Base-by-base conservation (phyloP, 768 basidiomycete species). In the Ramaria rubella region DNA sequence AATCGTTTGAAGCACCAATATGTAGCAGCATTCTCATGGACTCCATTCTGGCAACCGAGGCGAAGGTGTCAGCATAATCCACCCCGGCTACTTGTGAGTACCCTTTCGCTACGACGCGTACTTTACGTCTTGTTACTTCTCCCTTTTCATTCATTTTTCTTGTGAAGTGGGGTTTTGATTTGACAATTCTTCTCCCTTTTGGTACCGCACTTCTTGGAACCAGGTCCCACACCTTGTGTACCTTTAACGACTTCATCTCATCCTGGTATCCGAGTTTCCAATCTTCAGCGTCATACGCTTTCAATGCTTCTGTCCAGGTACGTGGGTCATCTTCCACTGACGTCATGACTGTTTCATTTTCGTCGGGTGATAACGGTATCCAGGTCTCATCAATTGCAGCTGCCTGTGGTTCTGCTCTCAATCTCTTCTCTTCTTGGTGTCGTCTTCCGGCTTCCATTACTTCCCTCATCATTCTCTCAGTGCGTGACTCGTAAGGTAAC, bases 51-150 rank as follows among this genome's bases (percentile, higher is more conserved):
- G 50, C 60, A 8, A 46, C 48, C 9, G 60, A 58, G 12, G 59
- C 60, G 42, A 56, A 60, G 14, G 56, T 68, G n/a, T 62, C 63
- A 26, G 58, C 43, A 48, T 57, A 68, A 52, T 67, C 62, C 19
- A 66, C 26, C 11, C 67, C 65, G 11, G 17, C 26, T n/a, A 27
- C 26, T 31, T 49, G 48, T 17, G 48, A 17, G 27, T 49, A 69
- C 1, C 74, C 70, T 59, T 75, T 65, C 2, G 76, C 75, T 26
- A 77, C 74, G 19, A 78, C 55, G 33, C 73, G 52, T n/a, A 69
- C 72, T 62, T 77, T 76, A 65, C 71, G 71, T 2, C 67, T 60
- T 17, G 68, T 65, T 42, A 76, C 68, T 0, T 61, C 59, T 4
- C 74, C 76, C 30, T 72, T 58, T 1, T 66, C 54, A 36, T 36